Percentiles rank a stretch among this genome's conserved stretches.
Conservation (phyloP, 805 yeast genomes). For the Ogataea allantospora region DNA sequence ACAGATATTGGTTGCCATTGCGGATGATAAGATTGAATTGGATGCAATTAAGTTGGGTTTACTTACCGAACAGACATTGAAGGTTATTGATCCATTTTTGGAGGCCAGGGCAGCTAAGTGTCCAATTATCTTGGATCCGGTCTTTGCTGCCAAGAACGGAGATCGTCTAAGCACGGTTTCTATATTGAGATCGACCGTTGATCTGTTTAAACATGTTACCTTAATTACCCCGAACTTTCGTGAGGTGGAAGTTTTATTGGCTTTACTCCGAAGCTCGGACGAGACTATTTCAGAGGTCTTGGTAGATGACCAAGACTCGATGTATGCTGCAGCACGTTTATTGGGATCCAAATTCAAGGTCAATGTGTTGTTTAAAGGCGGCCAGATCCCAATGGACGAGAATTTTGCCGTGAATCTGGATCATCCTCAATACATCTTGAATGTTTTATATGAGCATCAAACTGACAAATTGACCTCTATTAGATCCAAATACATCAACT, state of each 20-base stretch:
- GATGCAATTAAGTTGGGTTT: slow-evolving; percentile 80
- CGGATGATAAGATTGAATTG: slow-evolving; percentile 56
- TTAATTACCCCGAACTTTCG: slow-evolving; percentile 74
- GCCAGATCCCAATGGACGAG: slow-evolving; percentile 58
- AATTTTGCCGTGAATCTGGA: slow-evolving; percentile 18
- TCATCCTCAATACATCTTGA: slow-evolving; percentile 21
- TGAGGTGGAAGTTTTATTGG: slow-evolving; percentile 41
- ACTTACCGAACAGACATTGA: slow-evolving; percentile 50
- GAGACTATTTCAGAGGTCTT: slow-evolving; percentile 8
- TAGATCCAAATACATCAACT: slow-evolving; percentile 44
- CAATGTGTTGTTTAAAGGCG: slow-evolving; percentile 80
- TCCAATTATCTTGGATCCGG: slow-evolving; percentile 72
- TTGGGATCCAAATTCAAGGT: slow-evolving; percentile 39
- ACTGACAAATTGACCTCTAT: slow-evolving; percentile 40
- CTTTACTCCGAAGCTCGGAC: slow-evolving; percentile 26
- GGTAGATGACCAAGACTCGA: slow-evolving; percentile 9
- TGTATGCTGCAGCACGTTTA: slow-evolving; percentile 41
- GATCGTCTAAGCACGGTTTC: slow-evolving; percentile 49
- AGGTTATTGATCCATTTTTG: slow-evolving; percentile 32
- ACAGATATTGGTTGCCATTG: slow-evolving; percentile 51
- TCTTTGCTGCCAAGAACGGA: slow-evolving; percentile 79
- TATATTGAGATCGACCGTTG: slow-evolving; percentile 12
- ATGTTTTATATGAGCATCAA: slow-evolving; percentile 32
- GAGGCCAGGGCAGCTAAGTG: slow-evolving; percentile 3
- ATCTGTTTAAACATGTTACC: slow-evolving; percentile 17